Conservation (phyloP, 2,329 filamentous ascomycete genomes). For the Colletotrichum truncatum region DNA sequence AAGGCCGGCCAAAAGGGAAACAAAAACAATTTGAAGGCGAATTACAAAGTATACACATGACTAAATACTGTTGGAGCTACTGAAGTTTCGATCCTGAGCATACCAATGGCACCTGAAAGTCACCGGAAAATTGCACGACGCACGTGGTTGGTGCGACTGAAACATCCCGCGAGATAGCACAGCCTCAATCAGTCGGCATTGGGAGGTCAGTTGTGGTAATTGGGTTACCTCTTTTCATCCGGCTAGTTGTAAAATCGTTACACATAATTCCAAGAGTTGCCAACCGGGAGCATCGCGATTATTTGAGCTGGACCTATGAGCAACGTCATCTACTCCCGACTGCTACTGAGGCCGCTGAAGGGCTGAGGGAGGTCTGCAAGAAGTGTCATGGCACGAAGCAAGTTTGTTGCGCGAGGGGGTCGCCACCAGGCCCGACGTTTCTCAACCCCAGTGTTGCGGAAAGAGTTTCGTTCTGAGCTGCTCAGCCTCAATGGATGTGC, state of each 20-base stretch:
- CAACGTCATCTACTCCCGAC: not conserved
- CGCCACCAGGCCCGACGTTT: constrained; percentile 17
- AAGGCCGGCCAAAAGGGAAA: no score
- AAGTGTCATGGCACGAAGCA: not conserved
- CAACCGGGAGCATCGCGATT: not conserved
- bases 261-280: no score
- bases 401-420: not conserved
- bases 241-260: not conserved
- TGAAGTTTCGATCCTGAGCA: not conserved
- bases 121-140: not conserved
- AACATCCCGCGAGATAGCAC: constrained; percentile 1
- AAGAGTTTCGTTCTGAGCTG: constrained; percentile 23
- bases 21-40: no score
- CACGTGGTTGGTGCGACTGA: constrained; percentile 15
- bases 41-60: no score
- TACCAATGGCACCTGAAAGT: not conserved
- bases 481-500: constrained; percentile 23
- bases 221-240: not conserved
- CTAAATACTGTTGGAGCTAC: not conserved
- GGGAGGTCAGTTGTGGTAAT: not conserved
- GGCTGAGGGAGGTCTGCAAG: not conserved
- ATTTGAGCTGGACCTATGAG: not conserved
- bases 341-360: not conserved
- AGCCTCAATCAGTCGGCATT: not conserved
- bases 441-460: constrained; percentile 2